Evolutionary conservation across 1,139 yeast species (phyloP), one percentile per base, ranked within the genome.

Genomic region (Lodderomyces parapsilosis): DNA sequence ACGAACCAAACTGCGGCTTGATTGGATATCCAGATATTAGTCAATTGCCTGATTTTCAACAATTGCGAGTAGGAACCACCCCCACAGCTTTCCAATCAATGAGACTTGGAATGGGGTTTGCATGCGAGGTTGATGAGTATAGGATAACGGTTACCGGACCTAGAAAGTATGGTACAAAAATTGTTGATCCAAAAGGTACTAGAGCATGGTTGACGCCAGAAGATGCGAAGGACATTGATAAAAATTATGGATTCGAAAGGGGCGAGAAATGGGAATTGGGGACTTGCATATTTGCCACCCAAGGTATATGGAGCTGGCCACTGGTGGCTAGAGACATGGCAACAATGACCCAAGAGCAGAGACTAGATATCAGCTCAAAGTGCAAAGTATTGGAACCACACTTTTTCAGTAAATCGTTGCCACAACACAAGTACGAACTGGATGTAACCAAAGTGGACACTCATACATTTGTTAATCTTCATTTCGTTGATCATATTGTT

Each of bases 1-100:
- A 91, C 59, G 99, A 91, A 60, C 98, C 98, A 2, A 86, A 81
- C 53, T 56, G 66, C 43, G 93, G 94, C 0, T 70, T 78, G 43
- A 68, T 81, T 40, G 89, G 88, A 0, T 72, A 71, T 41, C 63
- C 63, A 1, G 65, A 81, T 55, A 58, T 85, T 39, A 66, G 63
- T 3, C 49, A 54, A 2, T 54, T 80, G 17, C 85, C 90, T 0
- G 67, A 66, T 6, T 60, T 62, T 14, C 84, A 83, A 51, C 80
- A 80, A 44, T 64, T 85, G 40, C 70, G 83, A 40, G 69, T 84
- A 0, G 86, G 86, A 2, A 78, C 86, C 0, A 78, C 86, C 0
- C 93, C 94, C 0, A 81, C 87, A 0, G 78, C 78, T 0, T 78
- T 74, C 43, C 82, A 86, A 57, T 59, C 81, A 2, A 62, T 85